Evolutionary conservation across 2,329 filamentous ascomycete genomes (phyloP), one percentile per base, ranked within the genome.

Genomic region (Verticillium klebahnii): DNA sequence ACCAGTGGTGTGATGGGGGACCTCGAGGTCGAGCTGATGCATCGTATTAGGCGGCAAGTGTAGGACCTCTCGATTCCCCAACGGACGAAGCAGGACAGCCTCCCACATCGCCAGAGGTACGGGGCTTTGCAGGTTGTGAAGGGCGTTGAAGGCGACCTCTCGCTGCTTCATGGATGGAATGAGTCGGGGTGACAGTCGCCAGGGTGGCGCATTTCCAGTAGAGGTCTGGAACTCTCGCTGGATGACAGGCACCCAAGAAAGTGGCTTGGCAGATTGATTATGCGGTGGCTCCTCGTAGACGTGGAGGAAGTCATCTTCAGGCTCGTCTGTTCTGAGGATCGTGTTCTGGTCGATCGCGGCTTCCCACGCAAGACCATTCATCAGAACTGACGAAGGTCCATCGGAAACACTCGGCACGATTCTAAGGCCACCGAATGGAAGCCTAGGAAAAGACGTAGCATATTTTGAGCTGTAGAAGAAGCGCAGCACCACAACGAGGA

Each of bases 401-500:
- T 37, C 36, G 1, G 23, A 9, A 15, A 12, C 14, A 23, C 37
- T 9, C 19, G 23, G 40, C 11, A 59, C 25, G 11, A 59, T 36
- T n/a, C 32, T 7, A 5, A 66, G 56, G 11, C 64, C 64, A 5
- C 64, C 64, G 29, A 58, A 39, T 11, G 66, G 61, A 12, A 63
- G 45, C 34, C 65, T 57, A 5, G 67, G 62, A 56, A 68, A 68
- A 3, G 61, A 63, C 6, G 61, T 40, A 0, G 67, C 63, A 40
- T 62, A 65, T 8, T 11, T 15, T 11, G 60, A 63, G 14, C 55
- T 60, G 36, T 66, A 50, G 31, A 62, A 68, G 55, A 65, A 67
- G 17, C 67, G 64, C 34, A 69, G 62, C 6, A 69, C 67, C 8
- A 23, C 40, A 11, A 66, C 61, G 8, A 54, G 58, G 12, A 69